These are phyloP conservation scores for Eucalyptus marginata DNA, from an alignment of 345 rosid genomes.

Conservation along the genomic window DNA sequence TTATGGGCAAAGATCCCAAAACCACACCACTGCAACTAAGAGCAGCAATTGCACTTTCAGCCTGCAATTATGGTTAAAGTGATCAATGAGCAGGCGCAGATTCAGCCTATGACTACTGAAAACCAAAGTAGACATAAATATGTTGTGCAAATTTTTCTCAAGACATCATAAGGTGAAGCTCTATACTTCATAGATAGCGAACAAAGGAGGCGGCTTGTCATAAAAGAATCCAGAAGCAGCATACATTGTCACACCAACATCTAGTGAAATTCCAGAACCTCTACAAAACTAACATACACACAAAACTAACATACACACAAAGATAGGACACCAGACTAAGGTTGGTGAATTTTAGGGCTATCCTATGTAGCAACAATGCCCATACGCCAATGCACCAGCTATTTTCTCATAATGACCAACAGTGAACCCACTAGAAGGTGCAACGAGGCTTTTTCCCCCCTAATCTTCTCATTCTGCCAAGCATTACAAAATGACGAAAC, in stretches of 20 bases:
- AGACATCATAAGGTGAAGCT: background rate
- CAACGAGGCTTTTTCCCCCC: background rate
- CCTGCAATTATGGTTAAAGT: slow-evolving; percentile 32
- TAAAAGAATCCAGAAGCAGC: background rate
- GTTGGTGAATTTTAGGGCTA: background rate
- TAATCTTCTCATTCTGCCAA: background rate
- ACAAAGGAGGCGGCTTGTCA: background rate
- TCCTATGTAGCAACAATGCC: background rate
- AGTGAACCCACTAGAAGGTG: background rate
- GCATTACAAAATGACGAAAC: background rate
- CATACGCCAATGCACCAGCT: background rate
- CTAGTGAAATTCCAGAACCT: background rate
- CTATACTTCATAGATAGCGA: background rate
- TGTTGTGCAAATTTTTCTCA: background rate
- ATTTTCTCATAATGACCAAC: background rate
- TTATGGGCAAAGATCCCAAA: slow-evolving; percentile 77
- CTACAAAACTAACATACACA: background rate
- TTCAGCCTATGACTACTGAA: background rate
- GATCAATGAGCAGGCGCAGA: background rate
- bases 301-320: background rate
- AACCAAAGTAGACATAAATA: background rate
- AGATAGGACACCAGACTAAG: background rate
- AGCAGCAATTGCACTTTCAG: slow-evolving; percentile 92
- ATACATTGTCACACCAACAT: background rate
- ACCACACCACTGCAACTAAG: slow-evolving; percentile 83